Evolutionary conservation across 345 rosid species (phyloP).

Genomic region (Hevea brasiliensis): DNA sequence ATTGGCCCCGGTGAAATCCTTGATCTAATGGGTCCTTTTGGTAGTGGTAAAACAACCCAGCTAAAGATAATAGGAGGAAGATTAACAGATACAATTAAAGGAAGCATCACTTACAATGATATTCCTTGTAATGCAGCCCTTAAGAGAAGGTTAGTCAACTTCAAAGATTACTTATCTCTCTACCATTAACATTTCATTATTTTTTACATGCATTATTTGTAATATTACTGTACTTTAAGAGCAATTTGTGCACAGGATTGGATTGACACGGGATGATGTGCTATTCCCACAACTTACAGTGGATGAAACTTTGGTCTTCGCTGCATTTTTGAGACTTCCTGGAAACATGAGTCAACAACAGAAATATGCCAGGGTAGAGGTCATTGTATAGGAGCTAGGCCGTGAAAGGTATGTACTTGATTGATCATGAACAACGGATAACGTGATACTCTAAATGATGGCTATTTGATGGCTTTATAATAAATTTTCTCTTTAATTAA

Average conservation of each 20-base stretch:
- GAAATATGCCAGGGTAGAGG: slow-evolving; percentile 70
- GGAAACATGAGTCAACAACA: slow-evolving; percentile 75
- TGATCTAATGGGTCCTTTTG: slow-evolving; percentile 97
- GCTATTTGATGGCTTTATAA: too few species aligned
- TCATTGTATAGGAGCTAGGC: slow-evolving; percentile 81
- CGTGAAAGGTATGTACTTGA: slow-evolving; percentile 61
- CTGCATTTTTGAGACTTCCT: slow-evolving; percentile 89
- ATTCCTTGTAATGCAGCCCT: slow-evolving; percentile 65
- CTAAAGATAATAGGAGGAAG: slow-evolving; percentile 90
- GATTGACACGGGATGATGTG: slow-evolving; percentile 94
- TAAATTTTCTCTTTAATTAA: too few species aligned
- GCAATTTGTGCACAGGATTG: slow-evolving; percentile 52
- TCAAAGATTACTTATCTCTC: neutral
- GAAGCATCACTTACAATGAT: slow-evolving; percentile 79
- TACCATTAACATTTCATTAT: neutral
- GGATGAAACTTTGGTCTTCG: slow-evolving; percentile 82
- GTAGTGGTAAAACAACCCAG: slow-evolving; percentile 93
- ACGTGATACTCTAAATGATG: too few species aligned
- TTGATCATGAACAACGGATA: too few species aligned
- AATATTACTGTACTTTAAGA: too few species aligned
- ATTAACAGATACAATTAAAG: slow-evolving; percentile 60
- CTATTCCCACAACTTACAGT: slow-evolving; percentile 91
- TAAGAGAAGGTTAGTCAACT: slow-evolving; percentile 59
- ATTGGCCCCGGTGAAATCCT: slow-evolving; percentile 90
- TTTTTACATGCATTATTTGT: neutral